phyloP scores from a whole-genome alignment of 164 flowering plant genomes.

The Stephania japonica region DNA sequence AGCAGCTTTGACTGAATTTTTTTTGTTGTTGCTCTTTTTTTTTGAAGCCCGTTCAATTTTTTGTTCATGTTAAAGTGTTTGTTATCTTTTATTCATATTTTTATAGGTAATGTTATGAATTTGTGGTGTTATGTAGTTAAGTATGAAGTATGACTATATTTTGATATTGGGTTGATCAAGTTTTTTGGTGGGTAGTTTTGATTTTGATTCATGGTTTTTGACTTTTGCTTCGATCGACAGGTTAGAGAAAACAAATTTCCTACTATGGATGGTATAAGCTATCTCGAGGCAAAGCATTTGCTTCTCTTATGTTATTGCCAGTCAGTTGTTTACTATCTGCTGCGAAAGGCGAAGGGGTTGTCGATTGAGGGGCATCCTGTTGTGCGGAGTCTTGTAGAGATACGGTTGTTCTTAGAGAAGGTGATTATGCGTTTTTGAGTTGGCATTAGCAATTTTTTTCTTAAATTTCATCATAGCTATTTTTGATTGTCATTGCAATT shows the following conservation, averaged over 20 bases:
- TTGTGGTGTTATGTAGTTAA: too few species aligned
- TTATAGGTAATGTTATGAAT: too few species aligned
- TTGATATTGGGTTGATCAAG: too few species aligned
- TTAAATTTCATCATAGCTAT: neutral
- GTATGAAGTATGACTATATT: too few species aligned
- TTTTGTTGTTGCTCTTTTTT: neutral
- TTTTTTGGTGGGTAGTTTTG: too few species aligned
- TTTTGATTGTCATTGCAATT: neutral
- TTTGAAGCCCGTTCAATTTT: too few species aligned
- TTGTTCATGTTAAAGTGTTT: neutral
- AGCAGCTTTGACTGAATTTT: neutral
- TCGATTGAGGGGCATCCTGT: constrained; percentile 85
- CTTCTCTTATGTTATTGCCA: constrained; percentile 81
- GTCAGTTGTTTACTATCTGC: constrained; percentile 77
- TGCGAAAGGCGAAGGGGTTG: constrained; percentile 78
- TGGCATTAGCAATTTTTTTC: neutral
- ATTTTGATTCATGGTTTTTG: neutral
- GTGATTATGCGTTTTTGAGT: constrained; percentile 24
- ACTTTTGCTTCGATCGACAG: constrained; percentile 25
- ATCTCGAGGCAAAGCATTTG: constrained; percentile 85
- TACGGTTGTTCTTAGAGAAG: constrained; percentile 82
- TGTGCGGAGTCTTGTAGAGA: constrained; percentile 75
- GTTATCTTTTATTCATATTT: too few species aligned
- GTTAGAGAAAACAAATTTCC: constrained; percentile 65
- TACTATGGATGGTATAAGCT: constrained; percentile 82